phyloP scores from a whole-genome alignment of 2,329 filamentous ascomycete genomes.

The Arthrobotrys entomopaga region DNA sequence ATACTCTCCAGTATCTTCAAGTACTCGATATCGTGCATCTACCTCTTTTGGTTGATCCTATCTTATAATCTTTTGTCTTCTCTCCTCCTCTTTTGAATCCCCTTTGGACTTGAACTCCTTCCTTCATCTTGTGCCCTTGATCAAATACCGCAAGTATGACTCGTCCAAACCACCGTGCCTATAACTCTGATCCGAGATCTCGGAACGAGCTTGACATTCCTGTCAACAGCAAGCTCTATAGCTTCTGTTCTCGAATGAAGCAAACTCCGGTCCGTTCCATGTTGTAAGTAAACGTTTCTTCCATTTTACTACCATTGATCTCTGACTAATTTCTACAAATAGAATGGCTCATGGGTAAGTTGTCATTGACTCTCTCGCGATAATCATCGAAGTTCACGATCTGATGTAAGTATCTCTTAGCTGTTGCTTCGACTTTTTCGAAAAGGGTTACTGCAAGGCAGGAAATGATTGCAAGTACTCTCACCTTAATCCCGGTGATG shows the following conservation, averaged over 20 bases:
- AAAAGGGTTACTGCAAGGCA: constrained; percentile 43
- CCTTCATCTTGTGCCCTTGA: not conserved
- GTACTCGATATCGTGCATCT: not conserved
- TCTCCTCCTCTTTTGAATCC: constrained; percentile 11
- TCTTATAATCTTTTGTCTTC: not conserved
- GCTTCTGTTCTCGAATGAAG: constrained; percentile 45
- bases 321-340: constrained; percentile 2
- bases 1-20: constrained; percentile 1
- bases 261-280: constrained; percentile 49
- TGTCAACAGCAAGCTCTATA: constrained; percentile 37
- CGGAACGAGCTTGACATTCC: constrained; percentile 34
- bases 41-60: not conserved
- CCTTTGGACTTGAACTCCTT: not conserved
- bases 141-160: constrained; percentile 26
- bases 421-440: constrained; percentile 52
- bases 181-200: not conserved
- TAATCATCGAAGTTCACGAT: not conserved
- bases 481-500: constrained; percentile 39
- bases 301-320: not conserved
- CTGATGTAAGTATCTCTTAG: constrained; percentile 31
- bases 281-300: constrained; percentile 35
- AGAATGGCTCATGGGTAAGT: constrained; percentile 54
- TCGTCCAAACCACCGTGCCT: constrained; percentile 10
- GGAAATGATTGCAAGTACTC: constrained; percentile 55
- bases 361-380: not conserved